These are phyloP conservation scores for Pachysandra terminalis DNA, from an alignment of 164 flowering plant species.

Conservation along the genomic window DNA sequence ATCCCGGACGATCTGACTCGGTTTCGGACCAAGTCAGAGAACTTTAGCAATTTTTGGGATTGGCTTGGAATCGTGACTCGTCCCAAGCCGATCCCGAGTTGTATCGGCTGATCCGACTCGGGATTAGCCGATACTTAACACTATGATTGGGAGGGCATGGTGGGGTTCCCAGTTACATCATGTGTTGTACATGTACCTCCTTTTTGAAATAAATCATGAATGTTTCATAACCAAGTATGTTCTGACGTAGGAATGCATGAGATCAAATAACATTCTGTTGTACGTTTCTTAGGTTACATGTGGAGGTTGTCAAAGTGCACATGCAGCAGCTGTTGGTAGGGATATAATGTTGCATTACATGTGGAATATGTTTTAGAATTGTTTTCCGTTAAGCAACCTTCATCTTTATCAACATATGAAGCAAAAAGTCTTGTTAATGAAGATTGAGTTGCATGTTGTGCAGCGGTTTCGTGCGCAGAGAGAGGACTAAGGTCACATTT, in stretches of 20 bases:
- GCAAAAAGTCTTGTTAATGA: conserved; percentile 4
- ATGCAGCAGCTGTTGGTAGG: conserved; percentile 94
- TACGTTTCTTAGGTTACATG: conserved; percentile 78
- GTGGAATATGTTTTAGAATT: conserved; percentile 5
- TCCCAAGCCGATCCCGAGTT: no score
- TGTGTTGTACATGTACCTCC: not conserved
- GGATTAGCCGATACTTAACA: no score
- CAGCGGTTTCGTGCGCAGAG: conserved; percentile 94
- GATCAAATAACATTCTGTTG: conserved; percentile 23
- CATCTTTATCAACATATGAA: conserved; percentile 1
- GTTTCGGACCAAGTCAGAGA: no score
- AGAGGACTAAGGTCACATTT: conserved; percentile 80
- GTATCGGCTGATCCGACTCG: no score
- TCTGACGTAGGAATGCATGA: conserved; percentile 5
- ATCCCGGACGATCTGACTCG: no score
- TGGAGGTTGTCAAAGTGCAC: conserved; percentile 99
- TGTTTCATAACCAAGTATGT: not conserved
- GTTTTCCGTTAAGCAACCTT: not conserved
- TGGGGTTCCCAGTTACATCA: not conserved
- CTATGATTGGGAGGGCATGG: no score
- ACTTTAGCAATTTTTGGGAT: no score
- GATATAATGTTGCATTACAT: conserved; percentile 10
- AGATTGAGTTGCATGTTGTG: conserved; percentile 18
- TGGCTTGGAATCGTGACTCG: no score
- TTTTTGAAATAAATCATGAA: not conserved